Percentiles rank a stretch among this genome's conserved stretches.
These are phyloP conservation scores for Candida palmyrensis DNA, from an alignment of 805 yeast genomes.

Conservation along the genomic window DNA sequence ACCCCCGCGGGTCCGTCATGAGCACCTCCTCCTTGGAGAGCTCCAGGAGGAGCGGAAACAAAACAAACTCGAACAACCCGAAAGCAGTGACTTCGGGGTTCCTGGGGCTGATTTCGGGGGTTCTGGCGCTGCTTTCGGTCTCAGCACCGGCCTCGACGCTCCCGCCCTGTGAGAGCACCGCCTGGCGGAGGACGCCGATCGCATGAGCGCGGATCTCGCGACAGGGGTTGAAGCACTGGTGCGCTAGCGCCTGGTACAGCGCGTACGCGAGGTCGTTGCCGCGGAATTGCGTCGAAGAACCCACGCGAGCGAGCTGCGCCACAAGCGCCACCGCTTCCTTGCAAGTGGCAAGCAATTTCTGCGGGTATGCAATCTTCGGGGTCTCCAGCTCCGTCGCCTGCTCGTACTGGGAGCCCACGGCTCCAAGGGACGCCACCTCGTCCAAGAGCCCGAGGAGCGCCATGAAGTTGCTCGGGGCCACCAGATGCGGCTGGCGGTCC, in stretches of 20 bases:
- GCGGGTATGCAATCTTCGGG: no score
- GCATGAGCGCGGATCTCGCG: constrained; percentile 69
- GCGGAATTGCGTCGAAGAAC: constrained; percentile 28
- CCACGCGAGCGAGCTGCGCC: constrained; percentile 38
- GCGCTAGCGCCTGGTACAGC: constrained; percentile 75
- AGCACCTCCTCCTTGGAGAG: constrained; percentile 58
- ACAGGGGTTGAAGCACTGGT: constrained; percentile 87
- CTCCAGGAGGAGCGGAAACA: constrained; percentile 68
- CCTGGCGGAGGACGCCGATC: constrained; percentile 50
- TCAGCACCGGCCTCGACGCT: no score
- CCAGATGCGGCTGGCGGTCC: constrained; percentile 21
- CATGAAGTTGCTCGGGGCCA: constrained; percentile 53
- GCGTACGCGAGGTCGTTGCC: constrained; percentile 46
- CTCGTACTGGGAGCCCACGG: constrained; percentile 72
- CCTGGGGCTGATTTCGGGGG: no score
- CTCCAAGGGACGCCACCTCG: constrained; percentile 78
- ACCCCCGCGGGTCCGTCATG: constrained; percentile 56
- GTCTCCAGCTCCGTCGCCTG: constrained; percentile 28
- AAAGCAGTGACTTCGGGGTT: constrained; percentile 33
- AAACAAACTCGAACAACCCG: constrained; percentile 64
- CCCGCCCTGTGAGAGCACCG: constrained; percentile 46
- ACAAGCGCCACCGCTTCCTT: constrained; percentile 61
- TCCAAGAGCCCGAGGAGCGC: constrained; percentile 66
- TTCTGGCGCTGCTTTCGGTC: no score
- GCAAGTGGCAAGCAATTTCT: constrained; percentile 46